Conservation (phyloP, 768 basidiomycete species). For the Tubosaeta brunneosetosa region DNA sequence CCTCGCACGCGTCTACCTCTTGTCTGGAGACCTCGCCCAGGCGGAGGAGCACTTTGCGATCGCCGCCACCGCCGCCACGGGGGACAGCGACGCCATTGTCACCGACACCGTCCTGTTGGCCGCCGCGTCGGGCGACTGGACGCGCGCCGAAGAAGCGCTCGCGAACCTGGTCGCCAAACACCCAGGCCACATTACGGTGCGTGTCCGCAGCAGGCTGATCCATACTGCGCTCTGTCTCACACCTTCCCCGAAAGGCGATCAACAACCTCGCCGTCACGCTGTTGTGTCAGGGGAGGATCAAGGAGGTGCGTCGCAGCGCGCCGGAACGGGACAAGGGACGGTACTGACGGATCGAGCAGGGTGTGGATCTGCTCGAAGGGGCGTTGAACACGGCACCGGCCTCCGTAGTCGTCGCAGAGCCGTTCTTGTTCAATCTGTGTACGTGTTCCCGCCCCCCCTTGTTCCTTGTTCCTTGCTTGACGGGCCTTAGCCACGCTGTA, state of each 20-base stretch:
- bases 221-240: background rate
- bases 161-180: constrained; percentile 44
- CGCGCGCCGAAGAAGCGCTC: constrained; percentile 43
- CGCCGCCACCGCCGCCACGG: constrained; percentile 38
- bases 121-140: constrained; percentile 70
- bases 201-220: constrained; percentile 6
- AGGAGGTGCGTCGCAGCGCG: constrained; percentile 45
- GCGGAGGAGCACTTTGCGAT: constrained; percentile 54
- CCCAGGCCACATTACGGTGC: constrained; percentile 55
- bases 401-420: constrained; percentile 70
- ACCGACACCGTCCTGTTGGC: constrained; percentile 69
- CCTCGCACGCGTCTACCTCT: constrained; percentile 69
- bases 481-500: constrained; percentile 59
- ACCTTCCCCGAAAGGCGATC: constrained; percentile 40
- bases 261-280: constrained; percentile 75
- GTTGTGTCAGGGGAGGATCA: constrained; percentile 65
- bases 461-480: background rate
- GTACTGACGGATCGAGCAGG: constrained; percentile 37
- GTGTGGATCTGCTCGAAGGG: constrained; percentile 62
- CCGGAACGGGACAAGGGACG: background rate
- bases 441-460: constrained; percentile 21
- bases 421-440: constrained; percentile 85
- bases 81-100: constrained; percentile 41
- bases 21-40: constrained; percentile 58
- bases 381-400: constrained; percentile 63